phyloP scores from a whole-genome alignment of 2,329 filamentous ascomycete genomes.

The Diaporthe australafricana region DNA sequence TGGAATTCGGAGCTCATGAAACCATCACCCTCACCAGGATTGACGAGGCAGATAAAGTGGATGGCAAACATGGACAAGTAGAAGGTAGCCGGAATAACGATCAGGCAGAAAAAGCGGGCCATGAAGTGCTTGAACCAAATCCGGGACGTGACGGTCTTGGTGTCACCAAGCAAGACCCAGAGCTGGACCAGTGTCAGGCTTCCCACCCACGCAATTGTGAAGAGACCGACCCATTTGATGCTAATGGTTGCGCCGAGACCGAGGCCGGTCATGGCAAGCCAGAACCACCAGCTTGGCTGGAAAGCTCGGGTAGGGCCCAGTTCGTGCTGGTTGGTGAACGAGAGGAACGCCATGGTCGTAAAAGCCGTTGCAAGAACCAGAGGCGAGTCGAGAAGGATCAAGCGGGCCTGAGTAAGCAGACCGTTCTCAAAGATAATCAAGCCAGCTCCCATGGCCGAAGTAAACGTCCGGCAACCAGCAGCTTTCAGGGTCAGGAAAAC shows the following conservation, averaged over 20 bases:
- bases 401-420: slow-evolving; percentile 90
- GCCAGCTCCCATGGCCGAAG: slow-evolving; percentile 83
- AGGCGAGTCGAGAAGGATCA: slow-evolving; percentile 96
- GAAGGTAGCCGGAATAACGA: slow-evolving; percentile 88
- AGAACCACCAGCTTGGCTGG: slow-evolving; percentile 95
- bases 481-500: slow-evolving; percentile 97
- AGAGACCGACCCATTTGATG: slow-evolving; percentile 98
- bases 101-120: slow-evolving; percentile 89
- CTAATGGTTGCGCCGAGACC: slow-evolving; percentile 90
- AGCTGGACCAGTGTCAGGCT: slow-evolving; percentile 90
- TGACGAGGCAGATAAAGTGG: slow-evolving; percentile 92
- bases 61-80: slow-evolving; percentile 98
- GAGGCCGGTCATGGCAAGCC: slow-evolving; percentile 87
- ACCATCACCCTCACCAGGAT: slow-evolving; percentile 96
- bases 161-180: slow-evolving; percentile 94
- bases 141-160: slow-evolving; percentile 84
- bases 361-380: slow-evolving; percentile 93
- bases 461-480: slow-evolving; percentile 86
- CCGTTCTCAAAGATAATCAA: slow-evolving; percentile 98
- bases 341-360: slow-evolving; percentile 89
- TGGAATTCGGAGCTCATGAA: slow-evolving; percentile 99
- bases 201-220: slow-evolving; percentile 98
- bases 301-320: slow-evolving; percentile 91
- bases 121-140: slow-evolving; percentile 95
- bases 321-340: slow-evolving; percentile 97